Conservation (phyloP, 1,284 basidiomycete species). For the Athelia sp. region DNA sequence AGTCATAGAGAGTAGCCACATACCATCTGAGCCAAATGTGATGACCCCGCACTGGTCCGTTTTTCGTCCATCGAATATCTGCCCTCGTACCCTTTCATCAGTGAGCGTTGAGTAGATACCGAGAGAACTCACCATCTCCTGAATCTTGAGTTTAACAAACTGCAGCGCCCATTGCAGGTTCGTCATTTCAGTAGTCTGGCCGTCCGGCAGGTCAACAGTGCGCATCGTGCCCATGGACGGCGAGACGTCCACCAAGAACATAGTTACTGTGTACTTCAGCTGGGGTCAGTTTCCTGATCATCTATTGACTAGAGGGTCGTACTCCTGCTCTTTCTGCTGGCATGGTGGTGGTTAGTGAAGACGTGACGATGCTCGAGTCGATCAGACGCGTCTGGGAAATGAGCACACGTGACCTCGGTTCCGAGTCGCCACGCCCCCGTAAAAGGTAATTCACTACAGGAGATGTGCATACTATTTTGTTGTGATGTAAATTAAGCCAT, state of each 20-base stretch:
- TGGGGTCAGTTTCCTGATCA: conserved; percentile 1
- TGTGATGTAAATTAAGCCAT: too few relatives aligned
- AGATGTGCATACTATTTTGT: too few relatives aligned
- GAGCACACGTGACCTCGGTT: too few relatives aligned
- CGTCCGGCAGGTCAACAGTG: conserved; percentile 49
- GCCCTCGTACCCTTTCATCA: conserved; percentile 3
- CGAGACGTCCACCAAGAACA: conserved; percentile 87
- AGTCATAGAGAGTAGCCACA: neutral
- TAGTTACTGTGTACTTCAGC: conserved; percentile 70
- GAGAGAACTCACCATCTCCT: conserved; percentile 68
- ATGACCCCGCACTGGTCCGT: conserved; percentile 89
- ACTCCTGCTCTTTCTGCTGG: conserved; percentile 74
- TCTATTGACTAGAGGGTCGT: conserved; percentile 19
- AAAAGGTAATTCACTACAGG: too few relatives aligned
- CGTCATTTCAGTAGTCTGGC: conserved; percentile 53
- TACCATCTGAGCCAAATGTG: conserved; percentile 78
- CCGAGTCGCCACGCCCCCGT: too few relatives aligned
- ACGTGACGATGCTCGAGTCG: too few relatives aligned
- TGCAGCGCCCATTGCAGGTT: conserved; percentile 81
- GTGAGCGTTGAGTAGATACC: conserved; percentile 2
- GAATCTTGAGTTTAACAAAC: conserved; percentile 83
- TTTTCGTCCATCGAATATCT: conserved; percentile 89
- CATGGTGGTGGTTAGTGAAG: conserved; percentile 39
- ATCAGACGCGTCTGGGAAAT: too few relatives aligned
- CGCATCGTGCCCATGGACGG: conserved; percentile 74